Conservation (phyloP, 345 rosid genomes). For the Eucalyptus cloeziana region DNA sequence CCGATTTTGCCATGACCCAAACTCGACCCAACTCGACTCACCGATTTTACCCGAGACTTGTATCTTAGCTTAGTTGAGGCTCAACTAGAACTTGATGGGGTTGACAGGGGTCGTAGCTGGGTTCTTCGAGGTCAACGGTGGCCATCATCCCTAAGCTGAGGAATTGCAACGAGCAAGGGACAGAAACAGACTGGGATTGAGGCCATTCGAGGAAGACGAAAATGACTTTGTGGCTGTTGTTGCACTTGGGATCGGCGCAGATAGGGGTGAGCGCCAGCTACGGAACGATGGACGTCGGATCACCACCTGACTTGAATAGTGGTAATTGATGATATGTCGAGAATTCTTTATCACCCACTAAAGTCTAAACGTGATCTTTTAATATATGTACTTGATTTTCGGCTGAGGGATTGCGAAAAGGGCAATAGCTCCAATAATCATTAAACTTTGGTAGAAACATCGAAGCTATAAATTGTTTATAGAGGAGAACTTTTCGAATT, state of each 20-base stretch:
- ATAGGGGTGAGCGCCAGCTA: background rate
- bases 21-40: background rate
- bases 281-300: background rate
- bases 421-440: background rate
- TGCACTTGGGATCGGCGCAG: background rate
- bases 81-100: background rate
- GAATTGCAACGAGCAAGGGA: background rate
- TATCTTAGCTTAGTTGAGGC: background rate
- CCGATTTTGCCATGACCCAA: background rate
- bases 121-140: background rate
- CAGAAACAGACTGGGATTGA: background rate
- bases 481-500: background rate
- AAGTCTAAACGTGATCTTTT: background rate
- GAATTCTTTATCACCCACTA: background rate
- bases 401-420: background rate
- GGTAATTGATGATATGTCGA: background rate
- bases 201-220: background rate
- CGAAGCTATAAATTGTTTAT: background rate
- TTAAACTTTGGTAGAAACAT: background rate
- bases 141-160: background rate
- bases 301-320: background rate
- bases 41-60: background rate
- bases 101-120: background rate
- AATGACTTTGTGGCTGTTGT: background rate
- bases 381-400: background rate